Evolutionary conservation across 345 rosid genomes (phyloP).

Genomic region (Populus nigra): DNA sequence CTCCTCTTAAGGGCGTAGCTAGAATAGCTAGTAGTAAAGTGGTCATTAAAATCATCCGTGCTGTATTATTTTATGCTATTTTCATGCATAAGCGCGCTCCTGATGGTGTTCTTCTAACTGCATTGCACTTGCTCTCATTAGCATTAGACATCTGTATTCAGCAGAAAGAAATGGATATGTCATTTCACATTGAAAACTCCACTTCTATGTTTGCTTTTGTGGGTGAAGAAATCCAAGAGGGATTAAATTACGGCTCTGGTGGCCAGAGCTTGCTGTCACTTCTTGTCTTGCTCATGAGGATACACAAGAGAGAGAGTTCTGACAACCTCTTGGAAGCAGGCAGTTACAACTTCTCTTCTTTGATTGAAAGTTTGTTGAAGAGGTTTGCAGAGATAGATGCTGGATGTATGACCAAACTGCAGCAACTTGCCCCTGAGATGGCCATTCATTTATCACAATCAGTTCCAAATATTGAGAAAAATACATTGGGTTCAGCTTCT

Average conservation of each 20-base stretch:
- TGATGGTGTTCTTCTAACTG: constrained; percentile 63
- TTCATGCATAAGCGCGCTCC: constrained; percentile 70
- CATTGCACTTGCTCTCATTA: constrained; percentile 77
- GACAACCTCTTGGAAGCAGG: constrained; percentile 57
- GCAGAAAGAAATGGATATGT: constrained; percentile 41
- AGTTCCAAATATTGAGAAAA: constrained; percentile 27
- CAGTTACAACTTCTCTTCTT: constrained; percentile 60
- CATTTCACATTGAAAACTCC: constrained; percentile 34
- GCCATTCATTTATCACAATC: constrained; percentile 44
- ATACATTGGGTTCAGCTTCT: constrained; percentile 35
- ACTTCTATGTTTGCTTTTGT: constrained; percentile 56
- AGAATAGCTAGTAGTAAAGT: constrained; percentile 72
- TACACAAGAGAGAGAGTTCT: constrained; percentile 49
- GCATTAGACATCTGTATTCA: constrained; percentile 70
- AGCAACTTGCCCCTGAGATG: constrained; percentile 74
- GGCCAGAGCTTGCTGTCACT: constrained; percentile 76
- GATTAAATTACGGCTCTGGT: constrained; percentile 46
- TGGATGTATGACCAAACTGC: constrained; percentile 59
- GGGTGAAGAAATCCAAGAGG: constrained; percentile 57
- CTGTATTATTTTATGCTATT: constrained; percentile 72
- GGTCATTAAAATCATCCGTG: constrained; percentile 62
- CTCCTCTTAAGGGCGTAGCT: constrained; percentile 67
- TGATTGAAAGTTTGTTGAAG: constrained; percentile 71
- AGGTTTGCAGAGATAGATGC: constrained; percentile 72
- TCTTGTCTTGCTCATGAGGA: constrained; percentile 74